Conservation (phyloP, 768 basidiomycete species). For the Crepidotus variabilis region DNA sequence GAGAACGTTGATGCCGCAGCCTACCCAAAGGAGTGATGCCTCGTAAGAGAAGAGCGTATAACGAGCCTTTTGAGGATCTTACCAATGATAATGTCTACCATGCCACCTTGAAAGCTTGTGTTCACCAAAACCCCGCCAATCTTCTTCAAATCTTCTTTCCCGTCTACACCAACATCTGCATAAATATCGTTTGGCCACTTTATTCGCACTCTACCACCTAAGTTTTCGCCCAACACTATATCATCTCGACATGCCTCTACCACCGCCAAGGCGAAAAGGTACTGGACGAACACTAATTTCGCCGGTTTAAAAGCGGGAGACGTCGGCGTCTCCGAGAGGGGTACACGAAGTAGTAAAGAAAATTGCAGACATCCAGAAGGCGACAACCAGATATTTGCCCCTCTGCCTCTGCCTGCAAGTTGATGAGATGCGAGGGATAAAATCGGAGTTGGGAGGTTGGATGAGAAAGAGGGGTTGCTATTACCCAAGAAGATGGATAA, state of each 20-base stretch:
- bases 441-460: constrained; percentile 67
- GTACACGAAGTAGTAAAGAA: constrained; percentile 66
- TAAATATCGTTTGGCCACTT: constrained; percentile 99
- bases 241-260: constrained; percentile 73
- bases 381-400: constrained; percentile 89
- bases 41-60: neutral
- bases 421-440: constrained; percentile 87
- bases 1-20: constrained; percentile 85
- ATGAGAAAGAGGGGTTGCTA: constrained; percentile 76
- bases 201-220: constrained; percentile 59
- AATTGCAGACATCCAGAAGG: constrained; percentile 87
- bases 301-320: constrained; percentile 35
- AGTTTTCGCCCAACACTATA: constrained; percentile 43
- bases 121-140: constrained; percentile 92
- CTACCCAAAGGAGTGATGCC: constrained; percentile 34
- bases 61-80: constrained; percentile 15
- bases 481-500: neutral
- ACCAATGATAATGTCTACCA: constrained; percentile 82
- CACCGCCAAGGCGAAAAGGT: constrained; percentile 88
- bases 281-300: constrained; percentile 90
- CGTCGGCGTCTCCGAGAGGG: constrained; percentile 24
- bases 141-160: constrained; percentile 58
- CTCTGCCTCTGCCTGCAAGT: constrained; percentile 84
- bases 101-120: constrained; percentile 71
- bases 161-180: constrained; percentile 46